Conservation (phyloP, 495 filamentous ascomycete species). For the Aspergillus sparsus region DNA sequence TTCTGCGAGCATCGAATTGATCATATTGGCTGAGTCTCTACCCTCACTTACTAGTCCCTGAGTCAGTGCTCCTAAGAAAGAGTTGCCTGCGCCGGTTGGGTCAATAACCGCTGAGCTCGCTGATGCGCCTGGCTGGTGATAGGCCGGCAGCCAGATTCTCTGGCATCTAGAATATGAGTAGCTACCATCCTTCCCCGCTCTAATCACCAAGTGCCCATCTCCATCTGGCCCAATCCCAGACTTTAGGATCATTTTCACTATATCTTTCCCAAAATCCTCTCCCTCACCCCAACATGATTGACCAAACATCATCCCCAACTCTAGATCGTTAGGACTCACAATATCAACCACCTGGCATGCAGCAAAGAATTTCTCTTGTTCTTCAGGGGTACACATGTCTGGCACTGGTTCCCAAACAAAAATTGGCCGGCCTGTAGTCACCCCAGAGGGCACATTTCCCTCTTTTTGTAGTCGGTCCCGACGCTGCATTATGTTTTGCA, state of each 20-base stretch:
- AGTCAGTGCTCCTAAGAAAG: conserved; percentile 82
- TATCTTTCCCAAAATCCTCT: conserved; percentile 48
- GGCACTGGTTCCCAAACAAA: conserved; percentile 97
- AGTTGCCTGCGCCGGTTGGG: conserved; percentile 95
- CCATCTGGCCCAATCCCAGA: conserved; percentile 49
- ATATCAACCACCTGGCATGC: conserved; percentile 76
- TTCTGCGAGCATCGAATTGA: conserved; percentile 36
- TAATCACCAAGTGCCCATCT: conserved; percentile 52
- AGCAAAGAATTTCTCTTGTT: conserved; percentile 71
- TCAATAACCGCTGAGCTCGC: conserved; percentile 66
- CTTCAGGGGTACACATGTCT: conserved; percentile 75
- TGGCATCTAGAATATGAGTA: conserved; percentile 45
- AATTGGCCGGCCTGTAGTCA: conserved; percentile 53
- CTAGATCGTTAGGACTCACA: conserved; percentile 84
- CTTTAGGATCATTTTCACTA: conserved; percentile 59
- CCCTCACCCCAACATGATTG: conserved; percentile 52
- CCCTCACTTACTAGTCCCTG: conserved; percentile 68
- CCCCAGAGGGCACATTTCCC: conserved; percentile 27
- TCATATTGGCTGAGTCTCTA: conserved; percentile 36
- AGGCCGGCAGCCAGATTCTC: conserved; percentile 56
- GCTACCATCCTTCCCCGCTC: conserved; percentile 61
- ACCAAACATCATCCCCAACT: conserved; percentile 79
- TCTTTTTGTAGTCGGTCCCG: conserved; percentile 40
- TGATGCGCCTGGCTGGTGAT: conserved; percentile 46
- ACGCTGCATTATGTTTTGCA: conserved; percentile 58